These are phyloP conservation scores for Cryptococcus sp. DNA, from an alignment of 1,284 basidiomycete species.

Conservation along the genomic window DNA sequence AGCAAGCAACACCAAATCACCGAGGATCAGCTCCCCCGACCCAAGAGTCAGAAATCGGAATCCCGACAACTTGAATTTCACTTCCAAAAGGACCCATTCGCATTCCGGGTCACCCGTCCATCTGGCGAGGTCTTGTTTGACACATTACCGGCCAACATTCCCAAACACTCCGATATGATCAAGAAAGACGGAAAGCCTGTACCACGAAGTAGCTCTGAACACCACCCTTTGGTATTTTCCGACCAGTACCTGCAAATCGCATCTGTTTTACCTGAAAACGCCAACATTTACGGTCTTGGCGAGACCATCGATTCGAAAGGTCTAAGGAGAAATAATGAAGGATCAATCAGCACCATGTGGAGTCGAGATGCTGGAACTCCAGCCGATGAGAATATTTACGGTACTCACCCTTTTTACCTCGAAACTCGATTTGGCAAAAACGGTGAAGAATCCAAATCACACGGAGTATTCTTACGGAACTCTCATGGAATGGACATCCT, in stretches of 20 bases:
- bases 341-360: slow-evolving; percentile 30
- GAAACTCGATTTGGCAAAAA: slow-evolving; percentile 15
- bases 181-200: slow-evolving; percentile 13
- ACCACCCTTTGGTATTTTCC: slow-evolving; percentile 66
- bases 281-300: slow-evolving; percentile 74
- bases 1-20: slow-evolving; percentile 64
- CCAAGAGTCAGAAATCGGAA: slow-evolving; percentile 51
- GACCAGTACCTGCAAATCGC: slow-evolving; percentile 68
- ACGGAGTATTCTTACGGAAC: slow-evolving; percentile 29
- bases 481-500: slow-evolving; percentile 36
- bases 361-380: slow-evolving; percentile 24
- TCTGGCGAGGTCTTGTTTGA: slow-evolving; percentile 62
- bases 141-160: slow-evolving; percentile 56
- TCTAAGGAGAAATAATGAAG: slow-evolving; percentile 10
- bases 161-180: slow-evolving; percentile 51
- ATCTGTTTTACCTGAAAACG: slow-evolving; percentile 40
- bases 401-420: slow-evolving; percentile 27
- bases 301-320: slow-evolving; percentile 57
- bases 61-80: slow-evolving; percentile 53
- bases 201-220: slow-evolving; percentile 6
- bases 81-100: slow-evolving; percentile 61
- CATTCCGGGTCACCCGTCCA: slow-evolving; percentile 68
- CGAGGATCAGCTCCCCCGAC: slow-evolving; percentile 61
- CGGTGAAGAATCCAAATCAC: slow-evolving; percentile 9
- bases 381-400: slow-evolving; percentile 32